Evolutionary conservation across 2,329 filamentous ascomycete genomes (phyloP).

Genomic region (Cladosporium austrohemisphaericum): DNA sequence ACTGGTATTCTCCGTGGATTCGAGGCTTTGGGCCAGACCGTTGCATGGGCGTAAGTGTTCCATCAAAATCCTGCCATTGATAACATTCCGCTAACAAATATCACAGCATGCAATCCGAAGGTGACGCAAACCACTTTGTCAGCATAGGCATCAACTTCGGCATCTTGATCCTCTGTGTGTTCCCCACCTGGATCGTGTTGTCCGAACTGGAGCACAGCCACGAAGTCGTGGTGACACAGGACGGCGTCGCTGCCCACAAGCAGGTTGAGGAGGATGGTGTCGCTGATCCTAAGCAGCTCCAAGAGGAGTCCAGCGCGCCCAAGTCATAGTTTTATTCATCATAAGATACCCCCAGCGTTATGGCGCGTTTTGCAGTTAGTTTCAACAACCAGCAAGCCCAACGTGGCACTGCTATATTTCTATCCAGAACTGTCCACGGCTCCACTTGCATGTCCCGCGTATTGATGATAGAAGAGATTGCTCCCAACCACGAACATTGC

Average conservation of each 20-base stretch:
- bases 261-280: neutral
- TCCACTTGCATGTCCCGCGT: no score
- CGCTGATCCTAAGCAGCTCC: neutral
- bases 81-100: conserved; percentile 17
- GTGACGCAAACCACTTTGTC: conserved; percentile 35
- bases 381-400: conserved; percentile 13
- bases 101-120: conserved; percentile 34
- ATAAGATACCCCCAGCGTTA: conserved; percentile 6
- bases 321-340: conserved; percentile 7
- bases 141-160: conserved; percentile 37
- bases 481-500: no score
- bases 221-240: conserved; percentile 20
- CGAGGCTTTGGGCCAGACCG: conserved; percentile 35
- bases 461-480: no score
- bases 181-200: conserved; percentile 34
- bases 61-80: neutral
- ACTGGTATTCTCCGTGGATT: conserved; percentile 36
- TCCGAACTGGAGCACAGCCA: conserved; percentile 32
- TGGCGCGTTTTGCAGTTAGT: conserved; percentile 9
- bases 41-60: conserved; percentile 34
- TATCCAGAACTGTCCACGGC: no score
- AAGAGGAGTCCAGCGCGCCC: neutral
- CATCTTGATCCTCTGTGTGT: conserved; percentile 30
- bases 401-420: conserved; percentile 9
- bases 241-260: neutral